Percentiles rank a stretch among this genome's conserved stretches.
phyloP scores from a whole-genome alignment of 2,329 filamentous ascomycete species.

The Exophiala alcalophila region DNA sequence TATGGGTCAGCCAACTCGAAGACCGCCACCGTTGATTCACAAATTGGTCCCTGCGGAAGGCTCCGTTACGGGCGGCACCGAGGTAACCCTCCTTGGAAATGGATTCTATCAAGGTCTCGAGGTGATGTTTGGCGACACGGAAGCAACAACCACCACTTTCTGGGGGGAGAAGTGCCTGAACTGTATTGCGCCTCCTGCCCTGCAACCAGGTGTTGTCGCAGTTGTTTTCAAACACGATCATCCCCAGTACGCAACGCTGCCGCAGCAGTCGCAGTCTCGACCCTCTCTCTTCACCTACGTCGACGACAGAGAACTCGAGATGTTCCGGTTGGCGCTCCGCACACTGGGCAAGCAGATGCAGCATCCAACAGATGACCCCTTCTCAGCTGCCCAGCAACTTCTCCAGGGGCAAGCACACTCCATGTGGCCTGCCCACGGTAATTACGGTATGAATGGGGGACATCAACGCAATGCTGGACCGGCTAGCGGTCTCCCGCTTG shows the following conservation, averaged over 20 bases:
- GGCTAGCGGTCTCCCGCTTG: conserved; percentile 42
- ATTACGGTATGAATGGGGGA: conserved; percentile 43
- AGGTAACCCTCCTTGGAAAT: conserved; percentile 79
- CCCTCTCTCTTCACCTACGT: conserved; percentile 67
- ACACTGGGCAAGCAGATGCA: conserved; percentile 48
- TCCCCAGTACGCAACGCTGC: conserved; percentile 48
- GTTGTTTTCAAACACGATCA: conserved; percentile 64
- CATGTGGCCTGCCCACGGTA: conserved; percentile 25
- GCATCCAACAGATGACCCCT: conserved; percentile 50
- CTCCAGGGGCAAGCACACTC: conserved; percentile 28
- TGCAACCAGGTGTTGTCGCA: conserved; percentile 64
- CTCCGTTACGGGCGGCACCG: conserved; percentile 76
- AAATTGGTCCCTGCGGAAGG: conserved; percentile 82
- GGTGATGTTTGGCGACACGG: conserved; percentile 75
- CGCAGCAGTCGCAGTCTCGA: conserved; percentile 43
- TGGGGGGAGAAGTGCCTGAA: conserved; percentile 79
- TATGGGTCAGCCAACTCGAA: conserved; percentile 43
- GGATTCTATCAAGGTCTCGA: conserved; percentile 76
- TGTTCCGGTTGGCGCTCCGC: conserved; percentile 44
- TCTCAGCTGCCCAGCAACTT: conserved; percentile 48
- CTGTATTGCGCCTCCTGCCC: conserved; percentile 70
- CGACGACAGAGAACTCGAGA: conserved; percentile 48
- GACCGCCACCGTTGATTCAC: conserved; percentile 64
- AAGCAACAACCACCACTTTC: conserved; percentile 70
- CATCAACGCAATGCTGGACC: conserved; percentile 47